These are phyloP conservation scores for Backusella morwellensis DNA, from an alignment of 192 early-diverging fungal genomes.

Conservation along the genomic window DNA sequence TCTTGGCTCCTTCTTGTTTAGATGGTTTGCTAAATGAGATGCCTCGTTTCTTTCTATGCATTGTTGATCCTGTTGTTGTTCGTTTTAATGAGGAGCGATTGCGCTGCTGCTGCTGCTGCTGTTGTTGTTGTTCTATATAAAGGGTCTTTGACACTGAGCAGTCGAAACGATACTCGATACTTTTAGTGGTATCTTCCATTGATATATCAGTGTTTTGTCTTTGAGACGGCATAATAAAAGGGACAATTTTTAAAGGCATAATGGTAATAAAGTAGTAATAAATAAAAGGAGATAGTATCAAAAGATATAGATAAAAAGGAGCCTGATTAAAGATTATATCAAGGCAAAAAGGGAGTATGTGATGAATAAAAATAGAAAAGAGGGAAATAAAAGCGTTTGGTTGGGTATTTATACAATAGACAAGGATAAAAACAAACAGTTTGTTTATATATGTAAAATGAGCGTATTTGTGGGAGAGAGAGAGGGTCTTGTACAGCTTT, in stretches of 20 bases:
- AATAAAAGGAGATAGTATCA: not conserved
- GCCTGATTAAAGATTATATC: not conserved
- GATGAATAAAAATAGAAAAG: not conserved
- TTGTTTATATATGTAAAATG: not conserved
- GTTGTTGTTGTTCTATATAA: not conserved
- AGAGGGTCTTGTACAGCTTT: not conserved
- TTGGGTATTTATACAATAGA: not conserved
- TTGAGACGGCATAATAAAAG: not conserved
- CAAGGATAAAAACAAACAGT: not conserved
- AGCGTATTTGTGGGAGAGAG: not conserved
- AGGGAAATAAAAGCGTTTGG: not conserved
- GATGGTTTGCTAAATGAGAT: not conserved
- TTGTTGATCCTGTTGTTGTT: not conserved
- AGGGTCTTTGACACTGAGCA: not conserved
- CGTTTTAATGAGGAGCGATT: not conserved
- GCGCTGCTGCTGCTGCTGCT: not conserved
- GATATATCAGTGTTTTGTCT: not conserved
- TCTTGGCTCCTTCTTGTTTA: not conserved
- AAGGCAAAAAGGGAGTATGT: not conserved
- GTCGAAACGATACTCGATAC: not conserved
- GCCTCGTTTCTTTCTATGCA: not conserved
- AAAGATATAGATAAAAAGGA: not conserved
- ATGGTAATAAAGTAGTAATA: not conserved
- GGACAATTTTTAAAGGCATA: not conserved
- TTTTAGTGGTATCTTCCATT: not conserved